Evolutionary conservation across 441 rosid species (phyloP), one percentile per base, ranked within the genome.

Genomic region (Syzygium malaccense): DNA sequence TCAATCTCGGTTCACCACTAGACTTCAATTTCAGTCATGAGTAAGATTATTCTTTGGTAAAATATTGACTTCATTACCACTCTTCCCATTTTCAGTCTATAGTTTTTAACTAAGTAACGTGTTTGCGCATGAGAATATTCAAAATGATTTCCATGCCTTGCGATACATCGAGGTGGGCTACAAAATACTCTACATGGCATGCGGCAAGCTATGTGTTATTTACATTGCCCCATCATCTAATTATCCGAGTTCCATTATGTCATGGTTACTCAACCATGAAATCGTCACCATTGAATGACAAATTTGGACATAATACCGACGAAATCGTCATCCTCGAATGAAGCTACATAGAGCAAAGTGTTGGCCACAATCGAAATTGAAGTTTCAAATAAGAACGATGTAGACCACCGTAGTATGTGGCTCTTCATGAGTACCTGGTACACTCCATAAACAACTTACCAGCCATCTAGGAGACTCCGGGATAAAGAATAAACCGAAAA

Each of bases 401-500:
- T 18, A 14, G 30, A 30, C 30, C 71, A 64, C 37, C 3, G 30
- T 7, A 3, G 32, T 8, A 32, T 5, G 45, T 8, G 23, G 25
- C 45, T 66, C 45, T 25, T 66, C 45, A 32, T 32, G 13, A 10
- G 48, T 19, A 33, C 79, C 13, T 10, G 14, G 14, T 58, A 58
- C 49, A 71, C 15, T 15, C 49, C 15, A 33, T 71, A 37, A 33
- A 37, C 49, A 62, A 79, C 91, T 88, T 88, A 94, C 96, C 94
- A 94, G 90, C 97, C 95, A 95, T 90, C 97, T 92, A 9, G 96
- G 96, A 87, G 96, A 95, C 89, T 96, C 96, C 2, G 95, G 96
- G 86, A 94, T 93, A 71, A 94, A 93, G 88, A 95, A 94, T 10
- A 94, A 83, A 57, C 95, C 91, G 2, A 93, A 33, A 58, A 91